A percentile compares a stretch with the other conserved stretches of the same genome.
phyloP scores from a whole-genome alignment of 2,329 filamentous ascomycete genomes.

The Thielaviopsis punctulata region DNA sequence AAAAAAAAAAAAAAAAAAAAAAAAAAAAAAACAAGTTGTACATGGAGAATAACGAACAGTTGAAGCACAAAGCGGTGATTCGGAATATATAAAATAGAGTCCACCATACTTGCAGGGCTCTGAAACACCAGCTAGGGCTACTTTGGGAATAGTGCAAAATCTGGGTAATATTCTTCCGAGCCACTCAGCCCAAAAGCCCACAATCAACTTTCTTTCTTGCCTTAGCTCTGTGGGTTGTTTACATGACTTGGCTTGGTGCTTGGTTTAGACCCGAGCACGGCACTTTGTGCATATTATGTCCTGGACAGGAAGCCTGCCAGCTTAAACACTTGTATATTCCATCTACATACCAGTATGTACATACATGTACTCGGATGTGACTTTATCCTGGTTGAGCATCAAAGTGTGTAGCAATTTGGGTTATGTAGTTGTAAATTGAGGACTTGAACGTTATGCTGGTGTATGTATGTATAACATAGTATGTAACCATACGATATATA shows the following conservation, averaged over 20 bases:
- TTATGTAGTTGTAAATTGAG: too few species aligned
- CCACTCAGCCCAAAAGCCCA: background rate
- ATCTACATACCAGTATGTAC: too few species aligned
- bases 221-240: too few species aligned
- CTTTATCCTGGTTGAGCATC: too few species aligned
- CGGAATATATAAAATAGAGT: background rate
- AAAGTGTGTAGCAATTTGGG: too few species aligned
- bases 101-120: background rate
- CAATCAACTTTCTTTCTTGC: background rate
- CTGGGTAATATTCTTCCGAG: background rate
- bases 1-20: background rate
- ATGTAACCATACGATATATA: too few species aligned
- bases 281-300: background rate
- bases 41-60: too few species aligned
- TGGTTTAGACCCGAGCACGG: background rate
- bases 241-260: background rate
- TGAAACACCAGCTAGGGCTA: background rate
- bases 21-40: too few species aligned
- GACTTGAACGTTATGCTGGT: too few species aligned
- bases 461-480: too few species aligned
- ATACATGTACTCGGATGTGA: too few species aligned
- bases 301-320: background rate
- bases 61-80: background rate
- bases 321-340: too few species aligned
- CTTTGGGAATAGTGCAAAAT: background rate